Conservation (phyloP, 306 rosid genomes). For the Glycine latifolia region DNA sequence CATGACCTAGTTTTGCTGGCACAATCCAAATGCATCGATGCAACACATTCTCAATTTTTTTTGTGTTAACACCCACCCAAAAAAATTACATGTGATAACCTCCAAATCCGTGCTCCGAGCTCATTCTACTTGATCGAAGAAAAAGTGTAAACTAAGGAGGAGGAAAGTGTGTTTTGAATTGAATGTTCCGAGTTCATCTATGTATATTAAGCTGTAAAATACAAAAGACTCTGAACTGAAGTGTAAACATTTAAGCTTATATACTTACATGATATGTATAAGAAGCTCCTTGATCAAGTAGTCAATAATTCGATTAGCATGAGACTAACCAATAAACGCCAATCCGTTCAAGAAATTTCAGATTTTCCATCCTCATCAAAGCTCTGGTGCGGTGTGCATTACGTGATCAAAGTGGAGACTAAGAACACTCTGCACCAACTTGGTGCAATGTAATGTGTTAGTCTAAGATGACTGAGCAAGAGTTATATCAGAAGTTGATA, state of each 20-base stretch:
- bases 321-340: neutral
- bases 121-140: no score
- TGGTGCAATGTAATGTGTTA: neutral
- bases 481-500: conserved; percentile 66
- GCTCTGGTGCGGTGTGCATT: neutral
- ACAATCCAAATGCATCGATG: no score
- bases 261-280: conserved; percentile 4
- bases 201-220: neutral
- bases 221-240: neutral
- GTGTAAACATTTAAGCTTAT: neutral
- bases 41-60: no score
- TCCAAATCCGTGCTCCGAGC: no score
- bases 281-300: neutral
- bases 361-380: conserved; percentile 22
- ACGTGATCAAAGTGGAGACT: neutral
- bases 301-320: neutral
- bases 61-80: no score
- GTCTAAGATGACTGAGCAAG: conserved; percentile 67
- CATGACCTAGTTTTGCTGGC: no score
- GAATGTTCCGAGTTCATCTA: no score
- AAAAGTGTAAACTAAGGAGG: neutral
- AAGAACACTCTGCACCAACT: conserved; percentile 7
- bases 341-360: conserved; percentile 29
- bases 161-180: neutral
- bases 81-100: no score